phyloP scores from a whole-genome alignment of 2,329 filamentous ascomycete species.

The Tolypocladium amazonense region DNA sequence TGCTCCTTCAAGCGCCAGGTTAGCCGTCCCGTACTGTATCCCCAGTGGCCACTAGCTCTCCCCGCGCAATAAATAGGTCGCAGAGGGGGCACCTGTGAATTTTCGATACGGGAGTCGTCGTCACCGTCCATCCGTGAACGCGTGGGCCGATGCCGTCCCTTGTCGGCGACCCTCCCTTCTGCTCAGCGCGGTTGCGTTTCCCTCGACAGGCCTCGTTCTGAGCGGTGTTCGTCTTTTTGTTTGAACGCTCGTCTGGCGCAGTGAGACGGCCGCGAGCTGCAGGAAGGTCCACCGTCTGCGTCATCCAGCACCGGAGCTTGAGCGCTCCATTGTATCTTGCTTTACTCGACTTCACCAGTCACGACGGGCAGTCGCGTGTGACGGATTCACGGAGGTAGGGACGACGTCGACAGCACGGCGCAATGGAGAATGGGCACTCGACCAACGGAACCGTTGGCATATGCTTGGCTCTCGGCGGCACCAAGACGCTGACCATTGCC shows the following conservation, averaged over 20 bases:
- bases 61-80: no score
- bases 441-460: constrained; percentile 14
- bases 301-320: not conserved
- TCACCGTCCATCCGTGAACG: not conserved
- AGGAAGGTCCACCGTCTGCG: not conserved
- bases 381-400: not conserved
- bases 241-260: not conserved
- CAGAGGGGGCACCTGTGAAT: no score
- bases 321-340: no score
- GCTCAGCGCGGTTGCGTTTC: not conserved
- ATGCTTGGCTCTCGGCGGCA: constrained; percentile 18
- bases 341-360: not conserved
- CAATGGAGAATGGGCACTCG: constrained; percentile 3
- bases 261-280: not conserved
- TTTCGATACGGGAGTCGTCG: not conserved
- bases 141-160: not conserved
- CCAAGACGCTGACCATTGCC: constrained; percentile 20
- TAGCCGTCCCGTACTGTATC: no score
- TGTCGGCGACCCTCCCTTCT: not conserved
- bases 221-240: not conserved
- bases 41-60: no score
- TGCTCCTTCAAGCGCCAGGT: no score
- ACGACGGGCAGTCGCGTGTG: not conserved
- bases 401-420: not conserved
- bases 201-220: not conserved